phyloP scores from a whole-genome alignment of 1,284 basidiomycete genomes.

The Xerocomus amazonicus region DNA sequence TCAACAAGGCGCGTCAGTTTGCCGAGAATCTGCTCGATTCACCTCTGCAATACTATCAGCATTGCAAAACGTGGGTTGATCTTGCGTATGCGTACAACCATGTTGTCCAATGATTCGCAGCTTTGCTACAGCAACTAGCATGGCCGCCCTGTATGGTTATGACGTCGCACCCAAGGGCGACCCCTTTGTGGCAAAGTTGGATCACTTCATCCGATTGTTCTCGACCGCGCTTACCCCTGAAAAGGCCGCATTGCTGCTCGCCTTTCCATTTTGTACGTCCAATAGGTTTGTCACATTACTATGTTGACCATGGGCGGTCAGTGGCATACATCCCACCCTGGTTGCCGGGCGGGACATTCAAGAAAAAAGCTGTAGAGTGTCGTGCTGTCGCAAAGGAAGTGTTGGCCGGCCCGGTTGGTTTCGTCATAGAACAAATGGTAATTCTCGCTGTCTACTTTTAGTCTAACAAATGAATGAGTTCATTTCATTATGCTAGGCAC shows the following conservation, averaged over 20 bases:
- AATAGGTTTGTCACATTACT: constrained; percentile 12
- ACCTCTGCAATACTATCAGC: constrained; percentile 16
- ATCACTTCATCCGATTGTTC: constrained; percentile 15
- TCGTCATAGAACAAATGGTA: constrained; percentile 34
- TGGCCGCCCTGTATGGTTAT: constrained; percentile 28
- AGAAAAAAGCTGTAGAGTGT: constrained; percentile 25
- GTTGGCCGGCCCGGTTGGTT: constrained; percentile 29
- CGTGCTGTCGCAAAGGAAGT: constrained; percentile 28
- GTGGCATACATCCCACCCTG: constrained; percentile 35
- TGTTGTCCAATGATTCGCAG: constrained; percentile 12
- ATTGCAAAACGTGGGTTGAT: constrained; percentile 22
- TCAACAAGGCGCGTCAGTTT: constrained; percentile 24
- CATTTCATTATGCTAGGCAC: constrained; percentile 6
- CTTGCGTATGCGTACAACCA: background rate
- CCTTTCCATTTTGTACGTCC: constrained; percentile 27
- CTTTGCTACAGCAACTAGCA: constrained; percentile 23
- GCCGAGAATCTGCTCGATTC: constrained; percentile 20
- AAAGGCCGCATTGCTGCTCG: constrained; percentile 17
- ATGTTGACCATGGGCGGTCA: constrained; percentile 15
- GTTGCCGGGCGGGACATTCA: constrained; percentile 36
- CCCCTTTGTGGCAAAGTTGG: constrained; percentile 24
- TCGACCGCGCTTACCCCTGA: constrained; percentile 20
- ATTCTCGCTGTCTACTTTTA: background rate
- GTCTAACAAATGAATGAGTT: background rate
- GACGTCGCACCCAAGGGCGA: constrained; percentile 23